Conservation (phyloP, 129 eudicot species). For the Flaveria robusta region DNA sequence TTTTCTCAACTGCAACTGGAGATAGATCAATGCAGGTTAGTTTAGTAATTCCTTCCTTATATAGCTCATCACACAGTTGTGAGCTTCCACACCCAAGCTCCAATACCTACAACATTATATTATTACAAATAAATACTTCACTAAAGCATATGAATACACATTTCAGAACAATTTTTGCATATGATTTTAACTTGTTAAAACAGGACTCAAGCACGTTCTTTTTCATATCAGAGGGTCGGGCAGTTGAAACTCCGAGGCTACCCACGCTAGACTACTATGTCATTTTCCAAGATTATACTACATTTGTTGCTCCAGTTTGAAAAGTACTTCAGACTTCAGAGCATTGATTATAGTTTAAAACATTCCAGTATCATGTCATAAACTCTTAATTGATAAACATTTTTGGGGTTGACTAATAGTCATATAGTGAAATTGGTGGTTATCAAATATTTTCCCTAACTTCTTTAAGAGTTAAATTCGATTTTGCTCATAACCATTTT, state of each 20-base stretch:
- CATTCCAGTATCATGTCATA: not conserved
- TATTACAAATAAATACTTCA: not conserved
- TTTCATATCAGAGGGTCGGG: no score
- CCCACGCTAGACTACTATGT: no score
- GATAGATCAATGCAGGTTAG: conserved; percentile 86
- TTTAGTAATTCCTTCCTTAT: conserved; percentile 70
- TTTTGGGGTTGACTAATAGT: not conserved
- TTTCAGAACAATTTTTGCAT: no score
- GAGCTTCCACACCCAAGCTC: conserved; percentile 98
- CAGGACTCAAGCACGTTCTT: no score
- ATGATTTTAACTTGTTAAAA: no score
- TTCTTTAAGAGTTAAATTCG: no score
- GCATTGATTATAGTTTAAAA: not conserved
- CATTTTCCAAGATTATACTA: not conserved
- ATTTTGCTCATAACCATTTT: no score
- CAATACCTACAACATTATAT: conserved; percentile 57
- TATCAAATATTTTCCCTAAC: conserved; percentile 10
- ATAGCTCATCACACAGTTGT: conserved; percentile 79
- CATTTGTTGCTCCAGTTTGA: not conserved
- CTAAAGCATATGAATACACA: not conserved
- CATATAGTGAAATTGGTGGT: not conserved
- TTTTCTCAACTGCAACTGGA: conserved; percentile 76
- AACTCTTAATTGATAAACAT: no score
- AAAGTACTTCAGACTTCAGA: not conserved
- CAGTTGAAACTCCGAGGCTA: no score